These are phyloP conservation scores for Clarkia xantiana DNA, from an alignment of 345 rosid species.

Conservation along the genomic window DNA sequence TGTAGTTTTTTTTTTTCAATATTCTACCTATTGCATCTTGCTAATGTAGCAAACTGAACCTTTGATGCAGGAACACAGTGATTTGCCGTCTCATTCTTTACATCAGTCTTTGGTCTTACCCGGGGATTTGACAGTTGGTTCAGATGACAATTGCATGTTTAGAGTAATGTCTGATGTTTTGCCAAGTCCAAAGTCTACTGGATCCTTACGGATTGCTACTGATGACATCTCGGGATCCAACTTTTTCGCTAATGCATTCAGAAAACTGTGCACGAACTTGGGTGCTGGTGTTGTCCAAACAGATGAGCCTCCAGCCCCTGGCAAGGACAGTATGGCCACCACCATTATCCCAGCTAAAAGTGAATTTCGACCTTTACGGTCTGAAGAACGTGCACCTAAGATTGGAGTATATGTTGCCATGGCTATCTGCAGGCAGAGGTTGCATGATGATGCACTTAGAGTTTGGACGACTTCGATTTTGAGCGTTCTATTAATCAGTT, in stretches of 20 bases:
- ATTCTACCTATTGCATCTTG: not conserved
- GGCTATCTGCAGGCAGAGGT: conserved; percentile 71
- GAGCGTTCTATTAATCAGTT: conserved; percentile 26
- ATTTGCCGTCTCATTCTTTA: conserved; percentile 13
- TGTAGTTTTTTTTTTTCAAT: not conserved
- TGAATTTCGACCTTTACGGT: conserved; percentile 30
- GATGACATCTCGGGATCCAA: conserved; percentile 23
- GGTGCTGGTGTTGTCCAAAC: conserved; percentile 22
- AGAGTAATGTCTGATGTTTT: conserved; percentile 12
- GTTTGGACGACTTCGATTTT: conserved; percentile 50
- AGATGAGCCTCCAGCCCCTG: conserved; percentile 62
- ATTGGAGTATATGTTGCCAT: conserved; percentile 42
- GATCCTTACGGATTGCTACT: conserved; percentile 11
- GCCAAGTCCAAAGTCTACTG: conserved; percentile 16
- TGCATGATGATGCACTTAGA: conserved; percentile 50
- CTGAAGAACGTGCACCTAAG: conserved; percentile 24
- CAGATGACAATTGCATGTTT: conserved; percentile 12
- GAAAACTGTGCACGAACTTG: conserved; percentile 17
- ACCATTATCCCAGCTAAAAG: conserved; percentile 18
- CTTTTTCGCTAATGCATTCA: conserved; percentile 30
- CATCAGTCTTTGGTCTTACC: conserved; percentile 8
- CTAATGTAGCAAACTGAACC: not conserved
- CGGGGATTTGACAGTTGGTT: conserved; percentile 15
- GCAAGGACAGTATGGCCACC: conserved; percentile 24
- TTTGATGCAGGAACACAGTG: conserved; percentile 30